phyloP scores from a whole-genome alignment of 169 alveolate genomes.

The Theileria orientalis region DNA sequence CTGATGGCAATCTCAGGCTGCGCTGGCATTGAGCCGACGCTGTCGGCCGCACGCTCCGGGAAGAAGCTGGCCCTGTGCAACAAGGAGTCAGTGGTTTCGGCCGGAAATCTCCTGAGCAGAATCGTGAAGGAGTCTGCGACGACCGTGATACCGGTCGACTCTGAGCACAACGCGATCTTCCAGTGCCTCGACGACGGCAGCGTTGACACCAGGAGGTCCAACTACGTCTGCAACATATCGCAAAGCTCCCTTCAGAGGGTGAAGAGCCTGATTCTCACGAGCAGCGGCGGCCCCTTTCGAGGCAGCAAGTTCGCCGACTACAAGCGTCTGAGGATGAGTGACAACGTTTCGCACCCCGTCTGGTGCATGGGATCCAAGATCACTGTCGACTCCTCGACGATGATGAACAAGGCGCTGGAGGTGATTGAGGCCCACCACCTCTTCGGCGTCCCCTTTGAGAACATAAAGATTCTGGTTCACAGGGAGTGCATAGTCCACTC shows the following conservation, averaged over 20 bases:
- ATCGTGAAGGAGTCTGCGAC: slow-evolving; percentile 38
- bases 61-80: slow-evolving; percentile 80
- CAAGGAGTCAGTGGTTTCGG: slow-evolving; percentile 84
- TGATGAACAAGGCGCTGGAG: slow-evolving; percentile 86
- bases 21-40: slow-evolving; percentile 83
- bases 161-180: slow-evolving; percentile 84
- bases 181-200: slow-evolving; percentile 74
- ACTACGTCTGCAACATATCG: slow-evolving; percentile 31
- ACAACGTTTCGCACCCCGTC: slow-evolving; percentile 77
- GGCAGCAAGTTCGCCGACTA: slow-evolving; percentile 33
- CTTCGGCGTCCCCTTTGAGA: slow-evolving; percentile 75
- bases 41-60: slow-evolving; percentile 77
- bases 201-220: slow-evolving; percentile 28
- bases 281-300: slow-evolving; percentile 79
- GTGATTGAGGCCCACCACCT: slow-evolving; percentile 83
- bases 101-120: slow-evolving; percentile 59
- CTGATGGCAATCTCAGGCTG: slow-evolving; percentile 84
- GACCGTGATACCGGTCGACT: slow-evolving; percentile 78
- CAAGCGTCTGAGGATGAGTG: slow-evolving; percentile 52
- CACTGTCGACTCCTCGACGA: slow-evolving; percentile 83
- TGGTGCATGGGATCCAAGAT: slow-evolving; percentile 87
- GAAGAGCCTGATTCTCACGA: slow-evolving; percentile 62
- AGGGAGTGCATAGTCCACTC: slow-evolving; percentile 84
- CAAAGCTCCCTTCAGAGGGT: slow-evolving; percentile 33
- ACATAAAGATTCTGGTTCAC: slow-evolving; percentile 74